Percentiles rank a stretch among this genome's conserved stretches.
These are phyloP conservation scores for Paraurostyla sp. DNA, from an alignment of 73 alveolate species.

Conservation along the genomic window DNA sequence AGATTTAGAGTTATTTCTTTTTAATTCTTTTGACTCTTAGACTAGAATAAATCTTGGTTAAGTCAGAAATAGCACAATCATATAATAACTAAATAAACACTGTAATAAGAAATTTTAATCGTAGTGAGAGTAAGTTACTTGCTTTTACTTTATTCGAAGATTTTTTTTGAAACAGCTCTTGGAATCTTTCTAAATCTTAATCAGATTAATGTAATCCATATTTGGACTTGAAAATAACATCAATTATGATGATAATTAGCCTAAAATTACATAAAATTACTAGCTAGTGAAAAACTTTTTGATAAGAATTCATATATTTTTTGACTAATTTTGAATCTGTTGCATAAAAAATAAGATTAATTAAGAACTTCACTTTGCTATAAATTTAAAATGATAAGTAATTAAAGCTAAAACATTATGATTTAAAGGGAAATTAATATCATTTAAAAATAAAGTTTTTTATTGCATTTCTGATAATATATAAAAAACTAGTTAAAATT, in stretches of 20 bases:
- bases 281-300: no score
- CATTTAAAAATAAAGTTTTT: background rate
- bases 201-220: conserved; percentile 80
- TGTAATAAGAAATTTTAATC: conserved; percentile 82
- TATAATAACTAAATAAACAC: conserved; percentile 85
- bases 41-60: conserved; percentile 93
- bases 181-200: conserved; percentile 81
- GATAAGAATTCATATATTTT: no score
- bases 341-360: background rate
- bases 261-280: no score
- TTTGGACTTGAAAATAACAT: conserved; percentile 67
- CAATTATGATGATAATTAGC: background rate
- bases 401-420: conserved; percentile 17
- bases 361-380: background rate
- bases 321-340: background rate
- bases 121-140: conserved; percentile 83
- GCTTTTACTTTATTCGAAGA: conserved; percentile 73
- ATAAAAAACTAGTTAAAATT: background rate
- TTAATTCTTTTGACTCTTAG: conserved; percentile 90
- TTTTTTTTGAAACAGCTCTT: conserved; percentile 77
- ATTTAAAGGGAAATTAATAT: background rate
- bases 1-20: conserved; percentile 95
- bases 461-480: background rate
- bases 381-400: background rate
- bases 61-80: conserved; percentile 90